Percentiles rank a stretch among this genome's conserved stretches.
These are phyloP conservation scores for Candida vaughaniae DNA, from an alignment of 805 yeast species.

Conservation along the genomic window DNA sequence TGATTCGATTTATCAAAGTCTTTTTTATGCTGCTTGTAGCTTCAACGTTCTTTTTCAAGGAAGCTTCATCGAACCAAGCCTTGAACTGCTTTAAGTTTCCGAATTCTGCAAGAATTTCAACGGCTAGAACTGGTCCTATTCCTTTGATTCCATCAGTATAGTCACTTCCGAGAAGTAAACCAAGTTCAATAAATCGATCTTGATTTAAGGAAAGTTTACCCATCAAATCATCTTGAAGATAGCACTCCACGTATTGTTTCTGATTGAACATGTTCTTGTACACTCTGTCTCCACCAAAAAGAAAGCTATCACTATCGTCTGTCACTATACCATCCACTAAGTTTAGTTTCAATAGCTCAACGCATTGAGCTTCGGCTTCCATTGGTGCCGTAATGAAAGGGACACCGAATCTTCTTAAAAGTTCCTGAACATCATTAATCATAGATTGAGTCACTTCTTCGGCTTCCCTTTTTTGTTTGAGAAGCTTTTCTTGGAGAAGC, in stretches of 20 bases:
- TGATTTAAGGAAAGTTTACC: conserved; percentile 65
- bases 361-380: conserved; percentile 99
- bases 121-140: conserved; percentile 89
- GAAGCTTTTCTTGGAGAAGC: conserved; percentile 57
- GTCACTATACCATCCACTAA: conserved; percentile 94
- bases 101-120: conserved; percentile 89
- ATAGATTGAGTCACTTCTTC: conserved; percentile 86
- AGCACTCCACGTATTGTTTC: conserved; percentile 87
- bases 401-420: conserved; percentile 83
- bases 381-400: conserved; percentile 95
- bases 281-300: conserved; percentile 83
- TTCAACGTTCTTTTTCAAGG: conserved; percentile 39
- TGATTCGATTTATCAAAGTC: conserved; percentile 56
- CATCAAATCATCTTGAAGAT: conserved; percentile 57
- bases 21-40: conserved; percentile 50
- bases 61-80: conserved; percentile 56
- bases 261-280: conserved; percentile 95
- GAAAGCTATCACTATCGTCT: conserved; percentile 94
- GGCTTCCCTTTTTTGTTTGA: conserved; percentile 76
- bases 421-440: conserved; percentile 88
- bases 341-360: conserved; percentile 62
- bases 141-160: conserved; percentile 93
- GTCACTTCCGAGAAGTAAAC: conserved; percentile 87
- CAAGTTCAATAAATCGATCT: conserved; percentile 70
- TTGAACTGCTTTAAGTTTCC: conserved; percentile 43